Conservation (phyloP, 257 asterid species). For the Petunia secreta region DNA sequence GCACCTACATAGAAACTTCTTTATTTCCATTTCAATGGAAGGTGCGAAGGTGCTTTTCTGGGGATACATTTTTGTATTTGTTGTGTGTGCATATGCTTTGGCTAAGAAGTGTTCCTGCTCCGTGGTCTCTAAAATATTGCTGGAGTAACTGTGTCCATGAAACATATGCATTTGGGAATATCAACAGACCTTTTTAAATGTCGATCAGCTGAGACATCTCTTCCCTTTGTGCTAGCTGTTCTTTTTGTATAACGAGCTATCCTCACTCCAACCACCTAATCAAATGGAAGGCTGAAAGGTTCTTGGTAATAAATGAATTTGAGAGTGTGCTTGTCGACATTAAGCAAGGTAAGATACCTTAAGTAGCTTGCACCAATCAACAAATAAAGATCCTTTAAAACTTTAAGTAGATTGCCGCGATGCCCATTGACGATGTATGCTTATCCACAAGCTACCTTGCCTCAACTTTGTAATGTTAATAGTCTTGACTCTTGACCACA, state of each 20-base stretch:
- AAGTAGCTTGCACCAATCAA: not conserved
- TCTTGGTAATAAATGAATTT: constrained; percentile 18
- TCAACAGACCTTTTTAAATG: not conserved
- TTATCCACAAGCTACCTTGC: not conserved
- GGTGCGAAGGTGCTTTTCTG: constrained; percentile 12
- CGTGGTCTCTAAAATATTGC: not conserved
- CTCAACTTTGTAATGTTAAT: not conserved
- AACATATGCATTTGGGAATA: constrained; percentile 12
- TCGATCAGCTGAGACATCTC: not conserved
- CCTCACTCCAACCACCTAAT: constrained; percentile 2
- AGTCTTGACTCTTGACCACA: not conserved
- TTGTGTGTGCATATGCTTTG: constrained; percentile 12
- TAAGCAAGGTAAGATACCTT: not conserved
- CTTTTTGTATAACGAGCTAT: not conserved
- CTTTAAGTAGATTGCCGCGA: constrained; percentile 10
- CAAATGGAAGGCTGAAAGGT: not conserved
- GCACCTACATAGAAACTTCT: not conserved
- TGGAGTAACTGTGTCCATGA: constrained; percentile 20
- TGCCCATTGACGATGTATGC: constrained; percentile 6
- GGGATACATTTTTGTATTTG: not conserved
- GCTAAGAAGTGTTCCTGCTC: not conserved
- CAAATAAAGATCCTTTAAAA: no score
- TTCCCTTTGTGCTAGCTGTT: constrained; percentile 7
- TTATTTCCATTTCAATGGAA: not conserved
- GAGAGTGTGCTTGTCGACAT: not conserved